Conservation (phyloP, 2,329 filamentous ascomycete genomes). For the Scedosporium dehoogii region DNA sequence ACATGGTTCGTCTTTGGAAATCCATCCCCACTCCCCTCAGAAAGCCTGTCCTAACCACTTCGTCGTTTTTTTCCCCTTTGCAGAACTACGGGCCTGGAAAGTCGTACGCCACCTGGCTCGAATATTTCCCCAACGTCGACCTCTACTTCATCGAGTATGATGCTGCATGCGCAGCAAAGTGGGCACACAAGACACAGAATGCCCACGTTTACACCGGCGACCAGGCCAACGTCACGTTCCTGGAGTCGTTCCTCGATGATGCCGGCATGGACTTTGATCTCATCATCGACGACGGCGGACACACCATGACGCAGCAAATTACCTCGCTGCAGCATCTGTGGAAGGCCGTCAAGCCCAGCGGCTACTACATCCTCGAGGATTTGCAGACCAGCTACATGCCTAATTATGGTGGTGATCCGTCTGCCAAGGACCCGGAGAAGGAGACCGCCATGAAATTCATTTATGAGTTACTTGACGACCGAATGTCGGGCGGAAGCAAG, state of each 20-base stretch:
- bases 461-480: conserved; percentile 17
- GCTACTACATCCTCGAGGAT: conserved; percentile 24
- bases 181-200: conserved; percentile 21
- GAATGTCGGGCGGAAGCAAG: conserved; percentile 12
- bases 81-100: conserved; percentile 25
- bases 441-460: conserved; percentile 18
- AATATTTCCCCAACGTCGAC: conserved; percentile 27
- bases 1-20: conserved; percentile 24
- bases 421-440: conserved; percentile 12
- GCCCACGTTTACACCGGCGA: conserved; percentile 29
- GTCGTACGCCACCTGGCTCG: conserved; percentile 29
- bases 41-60: too few relatives aligned
- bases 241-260: conserved; percentile 22
- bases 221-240: conserved; percentile 25
- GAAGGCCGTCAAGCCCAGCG: conserved; percentile 25
- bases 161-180: conserved; percentile 23
- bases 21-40: too few relatives aligned
- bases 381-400: conserved; percentile 19
- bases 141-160: conserved; percentile 32
- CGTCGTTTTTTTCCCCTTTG: too few relatives aligned
- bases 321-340: conserved; percentile 24
- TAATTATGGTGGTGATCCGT: conserved; percentile 18
- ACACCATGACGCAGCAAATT: conserved; percentile 27
- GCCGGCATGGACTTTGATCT: conserved; percentile 26
- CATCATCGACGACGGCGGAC: conserved; percentile 29